Evolutionary conservation across 192 early-diverging fungal species (phyloP).

Genomic region (Coemansia sp.): DNA sequence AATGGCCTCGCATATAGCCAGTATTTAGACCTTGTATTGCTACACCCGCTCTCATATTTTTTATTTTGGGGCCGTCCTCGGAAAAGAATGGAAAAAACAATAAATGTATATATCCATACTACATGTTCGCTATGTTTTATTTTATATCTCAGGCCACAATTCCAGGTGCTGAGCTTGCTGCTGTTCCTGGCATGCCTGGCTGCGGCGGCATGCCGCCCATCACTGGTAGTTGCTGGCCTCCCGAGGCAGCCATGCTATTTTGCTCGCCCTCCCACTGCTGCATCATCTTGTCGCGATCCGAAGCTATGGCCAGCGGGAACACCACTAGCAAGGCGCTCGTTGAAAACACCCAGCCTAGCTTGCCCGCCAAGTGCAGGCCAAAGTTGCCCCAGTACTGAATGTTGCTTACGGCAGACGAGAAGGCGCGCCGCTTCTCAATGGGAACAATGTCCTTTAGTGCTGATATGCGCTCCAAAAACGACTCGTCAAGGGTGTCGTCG

Average conservation of each 20-base stretch:
- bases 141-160: constrained; percentile 9
- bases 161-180: constrained; percentile 17
- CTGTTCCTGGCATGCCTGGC: background rate
- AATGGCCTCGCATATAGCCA: constrained; percentile 8
- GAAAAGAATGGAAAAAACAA: no score
- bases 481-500: constrained; percentile 74
- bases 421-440: constrained; percentile 60
- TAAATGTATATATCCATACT: no score
- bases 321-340: constrained; percentile 79
- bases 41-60: no score
- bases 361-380: constrained; percentile 66
- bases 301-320: constrained; percentile 80
- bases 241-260: constrained; percentile 9
- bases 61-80: no score
- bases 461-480: constrained; percentile 71
- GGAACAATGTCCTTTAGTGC: constrained; percentile 90
- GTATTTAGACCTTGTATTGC: no score
- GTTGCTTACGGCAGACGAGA: constrained; percentile 56
- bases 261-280: constrained; percentile 74
- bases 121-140: no score
- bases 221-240: background rate
- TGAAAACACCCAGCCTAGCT: constrained; percentile 83
- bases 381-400: constrained; percentile 57
- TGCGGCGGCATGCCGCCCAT: background rate
- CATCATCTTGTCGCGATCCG: constrained; percentile 82